Percentiles rank a stretch among this genome's conserved stretches.
Evolutionary conservation across 495 filamentous ascomycete species (phyloP).

Genomic region (Tetracladium marchalianum): DNA sequence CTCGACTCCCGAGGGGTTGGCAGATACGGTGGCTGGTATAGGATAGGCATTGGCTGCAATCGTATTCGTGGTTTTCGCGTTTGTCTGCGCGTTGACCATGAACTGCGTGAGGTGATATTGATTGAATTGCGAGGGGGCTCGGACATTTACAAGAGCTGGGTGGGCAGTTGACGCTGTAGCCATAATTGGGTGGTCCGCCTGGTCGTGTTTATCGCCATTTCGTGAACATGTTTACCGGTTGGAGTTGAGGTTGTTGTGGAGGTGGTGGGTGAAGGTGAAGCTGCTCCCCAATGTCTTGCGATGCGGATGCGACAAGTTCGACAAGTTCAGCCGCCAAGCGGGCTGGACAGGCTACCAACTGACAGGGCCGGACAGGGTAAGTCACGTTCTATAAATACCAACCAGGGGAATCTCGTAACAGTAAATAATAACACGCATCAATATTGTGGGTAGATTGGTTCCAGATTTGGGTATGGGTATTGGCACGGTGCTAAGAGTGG

Average conservation of each 20-base stretch:
- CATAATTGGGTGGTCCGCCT: constrained; percentile 11
- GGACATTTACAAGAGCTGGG: constrained; percentile 7
- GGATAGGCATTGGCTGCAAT: constrained; percentile 10
- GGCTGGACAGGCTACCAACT: too few relatives aligned
- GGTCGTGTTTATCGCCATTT: constrained; percentile 15
- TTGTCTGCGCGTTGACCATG: constrained; percentile 4
- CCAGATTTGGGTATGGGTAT: too few relatives aligned
- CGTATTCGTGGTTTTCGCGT: not conserved
- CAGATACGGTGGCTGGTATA: constrained; percentile 6
- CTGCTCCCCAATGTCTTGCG: constrained; percentile 4
- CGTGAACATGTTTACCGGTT: not conserved
- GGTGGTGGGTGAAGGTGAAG: not conserved
- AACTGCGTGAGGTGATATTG: constrained; percentile 10
- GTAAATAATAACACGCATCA: too few relatives aligned
- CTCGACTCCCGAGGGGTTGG: not conserved
- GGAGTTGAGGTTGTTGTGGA: too few relatives aligned
- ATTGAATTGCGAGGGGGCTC: constrained; percentile 11
- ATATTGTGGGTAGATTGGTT: too few relatives aligned
- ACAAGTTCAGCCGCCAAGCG: too few relatives aligned
- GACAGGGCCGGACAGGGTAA: too few relatives aligned
- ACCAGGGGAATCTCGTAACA: too few relatives aligned
- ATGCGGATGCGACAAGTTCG: not conserved
- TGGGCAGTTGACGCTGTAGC: constrained; percentile 15
- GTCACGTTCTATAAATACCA: too few relatives aligned
- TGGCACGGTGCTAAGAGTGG: too few relatives aligned